Base-by-base conservation (phyloP, 2,329 filamentous ascomycete species). In the Sclerotinia trifoliorum region DNA sequence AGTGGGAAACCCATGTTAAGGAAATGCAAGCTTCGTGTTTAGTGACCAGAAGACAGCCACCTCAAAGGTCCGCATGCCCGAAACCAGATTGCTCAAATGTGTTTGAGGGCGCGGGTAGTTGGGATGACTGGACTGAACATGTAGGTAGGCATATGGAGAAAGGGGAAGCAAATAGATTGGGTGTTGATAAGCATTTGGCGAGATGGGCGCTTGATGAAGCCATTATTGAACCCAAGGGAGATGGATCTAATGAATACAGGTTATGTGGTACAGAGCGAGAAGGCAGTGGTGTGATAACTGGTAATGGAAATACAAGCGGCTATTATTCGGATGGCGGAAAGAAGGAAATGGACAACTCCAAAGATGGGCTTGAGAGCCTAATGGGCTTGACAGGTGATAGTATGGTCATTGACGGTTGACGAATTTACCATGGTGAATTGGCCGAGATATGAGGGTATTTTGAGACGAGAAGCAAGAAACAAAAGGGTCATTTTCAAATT, bases 91-190 rank as follows among this genome's bases (percentile, higher is more conserved):
- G 94, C 76, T 81, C 84, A 15, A 85, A 84, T 62, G 79, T 83
- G 0, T 97, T 97, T 75, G 84, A 88, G 67, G 93, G 92, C 0
- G 80, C 84, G 1, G 85, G 85, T 2, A 90, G 90, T 11, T 97
- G 94, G 94, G 92, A 97, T 68, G 88, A 93, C 73, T 91, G 93
- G 80, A 95, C 95, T 69, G 94, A 98, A 78, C 94, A 98, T 77
- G 90, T 97, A 0, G 94, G 94, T 0, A 85, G 90, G 58, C 94
- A 98, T 78, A 90, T 96, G 83, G 94, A 97, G 78, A 89, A 89
- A 72, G 86, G 86, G 8, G 87, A 90, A 70, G 86, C 85, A 4
- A 80, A 81, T 32, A 78, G 81, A 32, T 80, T 90, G 24, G 85
- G 83, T 0, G 85, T 89, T 6, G 88, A 90, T 71, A 77, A 78